Conservation (phyloP, 495 filamentous ascomycete species). For the Choiromyces venosus region DNA sequence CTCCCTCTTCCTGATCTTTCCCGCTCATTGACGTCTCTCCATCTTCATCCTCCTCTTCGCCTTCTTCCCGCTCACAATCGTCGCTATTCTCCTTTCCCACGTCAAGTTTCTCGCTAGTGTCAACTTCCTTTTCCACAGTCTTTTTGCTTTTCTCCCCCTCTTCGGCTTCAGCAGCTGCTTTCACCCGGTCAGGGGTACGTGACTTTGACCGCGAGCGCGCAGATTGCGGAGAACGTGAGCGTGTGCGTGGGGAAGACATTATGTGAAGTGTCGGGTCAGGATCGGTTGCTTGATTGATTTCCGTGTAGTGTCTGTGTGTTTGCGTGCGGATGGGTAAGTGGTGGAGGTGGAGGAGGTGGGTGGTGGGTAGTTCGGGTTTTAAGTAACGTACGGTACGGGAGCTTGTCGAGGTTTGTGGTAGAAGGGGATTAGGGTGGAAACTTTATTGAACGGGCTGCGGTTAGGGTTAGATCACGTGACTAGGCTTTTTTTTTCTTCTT, state of each 20-base stretch:
- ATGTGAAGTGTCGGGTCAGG: not conserved
- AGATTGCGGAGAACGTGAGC: not conserved
- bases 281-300: not conserved
- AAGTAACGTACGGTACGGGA: not conserved
- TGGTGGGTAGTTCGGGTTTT: not conserved
- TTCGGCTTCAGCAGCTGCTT: conserved; percentile 4
- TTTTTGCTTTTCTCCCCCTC: conserved; percentile 20
- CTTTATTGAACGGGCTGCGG: not conserved
- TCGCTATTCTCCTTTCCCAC: conserved; percentile 9
- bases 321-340: not conserved
- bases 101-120: conserved; percentile 6
- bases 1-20: conserved; percentile 2
- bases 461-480: conserved; percentile 2
- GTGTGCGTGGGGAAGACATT: not conserved
- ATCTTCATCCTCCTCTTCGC: conserved; percentile 11
- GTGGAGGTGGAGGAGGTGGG: no score
- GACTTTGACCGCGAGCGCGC: conserved; percentile 6
- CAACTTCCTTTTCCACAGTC: conserved; percentile 11
- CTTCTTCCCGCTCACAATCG: not conserved
- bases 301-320: not conserved
- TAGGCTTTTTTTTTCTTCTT: no score
- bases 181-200: conserved; percentile 9
- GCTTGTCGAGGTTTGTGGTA: not conserved
- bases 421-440: not conserved
- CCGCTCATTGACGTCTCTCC: not conserved